phyloP scores from a whole-genome alignment of 1,284 basidiomycete genomes.

The Fomitopsis schrenkii region DNA sequence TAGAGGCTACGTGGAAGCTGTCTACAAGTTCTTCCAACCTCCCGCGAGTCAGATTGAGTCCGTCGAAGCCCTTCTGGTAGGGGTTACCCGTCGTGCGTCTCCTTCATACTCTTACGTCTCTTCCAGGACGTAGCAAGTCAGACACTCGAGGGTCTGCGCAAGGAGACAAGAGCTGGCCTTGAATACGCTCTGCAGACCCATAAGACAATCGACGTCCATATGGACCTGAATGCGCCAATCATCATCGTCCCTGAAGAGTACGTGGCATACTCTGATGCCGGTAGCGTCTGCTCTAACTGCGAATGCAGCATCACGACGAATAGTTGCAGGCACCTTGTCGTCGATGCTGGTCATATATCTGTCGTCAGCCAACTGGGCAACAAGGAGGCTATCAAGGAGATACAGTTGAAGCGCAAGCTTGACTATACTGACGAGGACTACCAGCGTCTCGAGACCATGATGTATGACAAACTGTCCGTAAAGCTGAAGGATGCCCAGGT shows the following conservation, averaged over 20 bases:
- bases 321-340: constrained; percentile 82
- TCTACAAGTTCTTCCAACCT: constrained; percentile 92
- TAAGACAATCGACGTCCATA: constrained; percentile 93
- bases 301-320: constrained; percentile 64
- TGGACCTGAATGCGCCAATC: constrained; percentile 97
- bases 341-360: constrained; percentile 97
- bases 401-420: constrained; percentile 84
- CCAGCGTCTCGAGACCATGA: constrained; percentile 83
- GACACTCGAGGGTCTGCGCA: constrained; percentile 91
- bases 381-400: constrained; percentile 76
- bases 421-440: constrained; percentile 92
- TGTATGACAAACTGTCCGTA: constrained; percentile 94
- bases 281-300: neutral
- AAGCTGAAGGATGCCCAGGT: constrained; percentile 91
- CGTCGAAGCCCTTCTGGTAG: constrained; percentile 81
- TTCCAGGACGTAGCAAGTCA: constrained; percentile 87
- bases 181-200: constrained; percentile 92
- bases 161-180: constrained; percentile 92
- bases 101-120: constrained; percentile 9
- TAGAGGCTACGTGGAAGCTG: constrained; percentile 88
- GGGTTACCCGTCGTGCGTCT: constrained; percentile 20
- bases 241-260: constrained; percentile 97
- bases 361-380: constrained; percentile 89
- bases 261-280: constrained; percentile 18
- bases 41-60: constrained; percentile 95